These are phyloP conservation scores for Ogataea dorogensis DNA, from an alignment of 805 yeast species.

Conservation along the genomic window DNA sequence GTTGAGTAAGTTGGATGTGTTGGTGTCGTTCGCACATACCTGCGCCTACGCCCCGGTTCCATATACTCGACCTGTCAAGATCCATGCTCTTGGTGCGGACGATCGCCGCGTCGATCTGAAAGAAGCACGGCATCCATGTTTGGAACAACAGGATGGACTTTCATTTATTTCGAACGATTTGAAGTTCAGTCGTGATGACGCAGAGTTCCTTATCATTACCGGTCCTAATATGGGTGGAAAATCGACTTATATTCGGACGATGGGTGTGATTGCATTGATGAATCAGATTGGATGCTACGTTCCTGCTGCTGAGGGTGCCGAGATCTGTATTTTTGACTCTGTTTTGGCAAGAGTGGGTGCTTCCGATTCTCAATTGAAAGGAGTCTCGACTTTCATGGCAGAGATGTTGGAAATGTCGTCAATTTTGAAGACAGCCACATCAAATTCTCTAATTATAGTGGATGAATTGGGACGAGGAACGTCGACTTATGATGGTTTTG, in stretches of 20 bases:
- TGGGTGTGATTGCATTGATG: conserved; percentile 83
- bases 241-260: conserved; percentile 86
- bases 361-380: conserved; percentile 95
- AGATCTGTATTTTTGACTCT: conserved; percentile 82
- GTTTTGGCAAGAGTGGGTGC: conserved; percentile 98
- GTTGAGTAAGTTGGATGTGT: conserved; percentile 77
- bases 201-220: conserved; percentile 80
- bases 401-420: conserved; percentile 95
- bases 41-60: conserved; percentile 80
- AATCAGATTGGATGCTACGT: conserved; percentile 88
- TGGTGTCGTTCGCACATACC: conserved; percentile 81
- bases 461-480: conserved; percentile 98
- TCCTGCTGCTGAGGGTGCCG: conserved; percentile 73
- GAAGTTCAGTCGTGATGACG: conserved; percentile 49
- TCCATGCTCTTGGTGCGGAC: conserved; percentile 51
- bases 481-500: conserved; percentile 94
- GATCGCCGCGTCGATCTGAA: conserved; percentile 52
- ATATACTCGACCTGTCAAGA: conserved; percentile 63
- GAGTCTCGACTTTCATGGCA: conserved; percentile 94
- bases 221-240: conserved; percentile 99
- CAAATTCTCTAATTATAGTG: conserved; percentile 77
- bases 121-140: conserved; percentile 91
- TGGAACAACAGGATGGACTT: conserved; percentile 88
- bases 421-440: conserved; percentile 75
- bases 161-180: conserved; percentile 92